Conservation (phyloP, 2,329 filamentous ascomycete species). For the Incumbomyces lentus region DNA sequence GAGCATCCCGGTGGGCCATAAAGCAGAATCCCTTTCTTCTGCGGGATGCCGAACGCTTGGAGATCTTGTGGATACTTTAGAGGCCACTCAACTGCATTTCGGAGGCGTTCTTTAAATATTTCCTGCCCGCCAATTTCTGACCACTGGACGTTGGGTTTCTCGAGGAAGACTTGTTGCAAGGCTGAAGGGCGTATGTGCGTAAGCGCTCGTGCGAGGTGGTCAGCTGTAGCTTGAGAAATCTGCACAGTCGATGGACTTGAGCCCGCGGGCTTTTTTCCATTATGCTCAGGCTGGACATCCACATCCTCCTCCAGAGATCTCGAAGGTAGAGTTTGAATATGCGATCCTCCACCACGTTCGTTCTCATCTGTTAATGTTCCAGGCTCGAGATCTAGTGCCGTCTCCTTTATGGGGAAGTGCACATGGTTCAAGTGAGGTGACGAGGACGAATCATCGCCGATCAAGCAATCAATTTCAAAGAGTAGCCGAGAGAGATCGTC, state of each 20-base stretch:
- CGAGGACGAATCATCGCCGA: background rate
- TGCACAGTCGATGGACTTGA: conserved; percentile 12
- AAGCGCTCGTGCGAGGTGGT: conserved; percentile 57
- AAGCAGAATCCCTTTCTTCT: conserved; percentile 72
- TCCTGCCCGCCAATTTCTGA: conserved; percentile 78
- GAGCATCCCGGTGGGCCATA: conserved; percentile 92
- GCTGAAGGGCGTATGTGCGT: conserved; percentile 65
- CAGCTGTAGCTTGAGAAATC: conserved; percentile 12
- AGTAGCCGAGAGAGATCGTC: conserved; percentile 62
- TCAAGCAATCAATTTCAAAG: background rate
- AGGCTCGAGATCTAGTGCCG: background rate
- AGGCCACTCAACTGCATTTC: conserved; percentile 49
- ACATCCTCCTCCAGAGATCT: background rate
- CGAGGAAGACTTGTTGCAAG: conserved; percentile 80
- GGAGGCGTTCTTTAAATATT: conserved; percentile 55
- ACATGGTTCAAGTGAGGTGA: no score
- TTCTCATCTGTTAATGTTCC: background rate
- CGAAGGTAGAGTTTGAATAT: background rate
- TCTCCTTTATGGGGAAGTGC: no score
- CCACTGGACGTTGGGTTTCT: conserved; percentile 79
- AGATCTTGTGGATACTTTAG: conserved; percentile 45
- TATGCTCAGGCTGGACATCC: conserved; percentile 7
- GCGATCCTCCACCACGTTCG: no score
- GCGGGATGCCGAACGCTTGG: conserved; percentile 42
- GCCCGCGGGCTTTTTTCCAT: conserved; percentile 17